phyloP scores from a whole-genome alignment of 805 yeast species.

The Zygoascus biomembranicola region DNA sequence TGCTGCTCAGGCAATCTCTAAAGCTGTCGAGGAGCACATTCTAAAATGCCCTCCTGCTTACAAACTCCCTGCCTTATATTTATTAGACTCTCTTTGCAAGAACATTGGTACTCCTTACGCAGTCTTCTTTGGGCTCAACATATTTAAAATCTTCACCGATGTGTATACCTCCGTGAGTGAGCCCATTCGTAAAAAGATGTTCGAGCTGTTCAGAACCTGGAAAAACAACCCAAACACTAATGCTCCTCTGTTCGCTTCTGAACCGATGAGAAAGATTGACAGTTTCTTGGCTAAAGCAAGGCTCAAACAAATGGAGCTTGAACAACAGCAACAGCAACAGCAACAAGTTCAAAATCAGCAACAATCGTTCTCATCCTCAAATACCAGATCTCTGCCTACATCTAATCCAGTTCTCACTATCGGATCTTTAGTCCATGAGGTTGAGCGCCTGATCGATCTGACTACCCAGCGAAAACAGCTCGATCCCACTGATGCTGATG shows the following conservation, averaged over 20 bases:
- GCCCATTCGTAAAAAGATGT: slow-evolving; percentile 60
- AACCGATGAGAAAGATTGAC: slow-evolving; percentile 65
- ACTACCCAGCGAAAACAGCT: slow-evolving; percentile 18
- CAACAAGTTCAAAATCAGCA: neutral
- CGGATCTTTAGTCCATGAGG: slow-evolving; percentile 23
- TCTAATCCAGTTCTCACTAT: slow-evolving; percentile 8
- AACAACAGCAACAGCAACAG: slow-evolving; percentile 22
- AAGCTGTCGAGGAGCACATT: slow-evolving; percentile 67
- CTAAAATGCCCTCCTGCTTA: slow-evolving; percentile 70
- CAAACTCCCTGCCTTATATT: slow-evolving; percentile 75
- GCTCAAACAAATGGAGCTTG: slow-evolving; percentile 7
- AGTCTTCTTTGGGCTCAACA: slow-evolving; percentile 59
- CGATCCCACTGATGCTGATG: slow-evolving; percentile 22
- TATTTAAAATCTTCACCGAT: slow-evolving; percentile 62
- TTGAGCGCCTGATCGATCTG: slow-evolving; percentile 22
- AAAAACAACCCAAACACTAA: slow-evolving; percentile 45
- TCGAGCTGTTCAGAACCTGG: slow-evolving; percentile 84
- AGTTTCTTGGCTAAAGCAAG: slow-evolving; percentile 41
- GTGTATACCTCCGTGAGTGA: slow-evolving; percentile 77
- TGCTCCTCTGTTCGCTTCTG: slow-evolving; percentile 64
- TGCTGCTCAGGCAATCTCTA: slow-evolving; percentile 68
- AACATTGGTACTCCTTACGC: slow-evolving; percentile 87
- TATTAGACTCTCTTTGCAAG: slow-evolving; percentile 86
- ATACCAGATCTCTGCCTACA: too few relatives aligned
- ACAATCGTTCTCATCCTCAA: neutral